These are phyloP conservation scores for Zalaria sp. DNA, from an alignment of 2,329 filamentous ascomycete genomes.

Conservation along the genomic window DNA sequence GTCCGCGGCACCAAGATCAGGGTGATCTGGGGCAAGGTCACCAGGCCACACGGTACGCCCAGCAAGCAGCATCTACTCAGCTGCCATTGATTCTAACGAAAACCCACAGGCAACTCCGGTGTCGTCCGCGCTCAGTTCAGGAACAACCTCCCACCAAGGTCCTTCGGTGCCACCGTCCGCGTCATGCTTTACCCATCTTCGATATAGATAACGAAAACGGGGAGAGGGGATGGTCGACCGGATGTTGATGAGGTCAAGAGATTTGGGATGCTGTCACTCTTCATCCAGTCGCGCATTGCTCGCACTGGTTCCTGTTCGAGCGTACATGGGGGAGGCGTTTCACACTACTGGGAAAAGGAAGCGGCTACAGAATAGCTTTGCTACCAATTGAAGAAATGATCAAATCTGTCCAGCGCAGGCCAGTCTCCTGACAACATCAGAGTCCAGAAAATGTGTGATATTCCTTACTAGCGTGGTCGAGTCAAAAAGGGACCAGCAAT, in stretches of 20 bases:
- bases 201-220: conserved; percentile 16
- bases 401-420: no score
- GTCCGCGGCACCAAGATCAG: conserved; percentile 96
- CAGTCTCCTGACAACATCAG: no score
- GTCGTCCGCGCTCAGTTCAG: conserved; percentile 97
- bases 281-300: neutral
- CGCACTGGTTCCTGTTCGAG: neutral
- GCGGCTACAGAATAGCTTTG: neutral
- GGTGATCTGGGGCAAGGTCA: conserved; percentile 98
- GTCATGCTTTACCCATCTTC: conserved; percentile 26
- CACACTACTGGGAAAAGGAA: neutral
- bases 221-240: neutral
- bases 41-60: conserved; percentile 71
- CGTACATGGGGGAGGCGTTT: neutral
- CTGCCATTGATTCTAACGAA: conserved; percentile 9
- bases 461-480: no score
- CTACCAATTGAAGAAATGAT: neutral
- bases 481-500: no score
- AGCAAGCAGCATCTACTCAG: neutral
- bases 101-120: conserved; percentile 71
- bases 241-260: no score
- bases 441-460: no score
- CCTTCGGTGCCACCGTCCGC: conserved; percentile 56
- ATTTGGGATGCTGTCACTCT: neutral
- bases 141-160: conserved; percentile 88